phyloP scores from a whole-genome alignment of 140 eudicot genomes.

The Bidens hawaiensis region DNA sequence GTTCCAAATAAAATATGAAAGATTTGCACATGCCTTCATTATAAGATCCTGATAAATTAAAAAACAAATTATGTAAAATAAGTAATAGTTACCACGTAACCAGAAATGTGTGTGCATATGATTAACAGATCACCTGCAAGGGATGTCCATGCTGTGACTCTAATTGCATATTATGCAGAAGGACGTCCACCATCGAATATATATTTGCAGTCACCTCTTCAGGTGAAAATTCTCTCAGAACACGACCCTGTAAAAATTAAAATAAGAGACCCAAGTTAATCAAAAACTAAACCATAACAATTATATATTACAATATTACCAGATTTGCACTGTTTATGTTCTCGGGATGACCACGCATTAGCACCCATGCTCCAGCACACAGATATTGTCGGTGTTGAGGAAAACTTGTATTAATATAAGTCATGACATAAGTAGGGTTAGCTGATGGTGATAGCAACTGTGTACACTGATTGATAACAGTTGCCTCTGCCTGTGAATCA shows the following conservation, averaged over 20 bases:
- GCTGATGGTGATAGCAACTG: constrained; percentile 79
- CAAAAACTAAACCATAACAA: background rate
- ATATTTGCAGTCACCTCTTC: constrained; percentile 89
- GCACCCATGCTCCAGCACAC: constrained; percentile 95
- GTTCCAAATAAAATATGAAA: constrained; percentile 75
- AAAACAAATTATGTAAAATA: background rate
- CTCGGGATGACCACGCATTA: constrained; percentile 85
- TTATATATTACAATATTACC: constrained; percentile 28
- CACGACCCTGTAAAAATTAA: constrained; percentile 56
- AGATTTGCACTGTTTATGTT: constrained; percentile 76
- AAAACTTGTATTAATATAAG: constrained; percentile 70
- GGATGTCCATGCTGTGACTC: constrained; percentile 79
- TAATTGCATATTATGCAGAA: constrained; percentile 72
- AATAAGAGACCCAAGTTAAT: constrained; percentile 5
- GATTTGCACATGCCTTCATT: constrained; percentile 69
- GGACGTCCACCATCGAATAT: constrained; percentile 85
- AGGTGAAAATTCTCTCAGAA: constrained; percentile 83
- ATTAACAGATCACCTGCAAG: constrained; percentile 50
- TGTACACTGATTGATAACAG: constrained; percentile 85
- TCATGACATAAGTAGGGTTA: constrained; percentile 75
- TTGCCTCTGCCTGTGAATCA: constrained; percentile 81
- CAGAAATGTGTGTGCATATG: background rate
- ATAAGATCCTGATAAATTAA: constrained; percentile 59
- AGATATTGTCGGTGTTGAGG: constrained; percentile 75
- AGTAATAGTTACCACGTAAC: background rate